A percentile compares a stretch with the other conserved stretches of the same genome.
Evolutionary conservation across 768 basidiomycete genomes (phyloP).

Genomic region (Mycena rebaudengoi): DNA sequence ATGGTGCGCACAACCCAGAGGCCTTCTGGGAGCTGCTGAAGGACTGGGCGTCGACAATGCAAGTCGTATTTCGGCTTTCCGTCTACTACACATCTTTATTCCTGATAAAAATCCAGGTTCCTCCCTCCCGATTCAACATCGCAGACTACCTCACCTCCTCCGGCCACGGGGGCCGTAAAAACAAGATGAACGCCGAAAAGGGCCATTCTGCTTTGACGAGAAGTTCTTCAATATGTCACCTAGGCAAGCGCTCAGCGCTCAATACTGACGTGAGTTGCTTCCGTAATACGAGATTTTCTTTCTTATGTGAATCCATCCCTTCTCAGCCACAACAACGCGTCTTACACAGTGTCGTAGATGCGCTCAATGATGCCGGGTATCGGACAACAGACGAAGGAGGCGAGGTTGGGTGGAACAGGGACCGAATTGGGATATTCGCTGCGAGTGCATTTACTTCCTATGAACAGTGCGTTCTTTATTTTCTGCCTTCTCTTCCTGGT

Average conservation of each 20-base stretch:
- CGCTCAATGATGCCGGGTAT: constrained; percentile 12
- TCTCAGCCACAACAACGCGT: constrained; percentile 10
- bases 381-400: neutral
- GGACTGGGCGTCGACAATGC: constrained; percentile 63
- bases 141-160: no score
- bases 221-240: constrained; percentile 78
- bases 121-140: constrained; percentile 62
- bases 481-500: neutral
- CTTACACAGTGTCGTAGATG: constrained; percentile 9
- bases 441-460: constrained; percentile 4
- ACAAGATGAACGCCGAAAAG: constrained; percentile 56
- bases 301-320: neutral
- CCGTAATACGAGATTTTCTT: constrained; percentile 79
- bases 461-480: constrained; percentile 5
- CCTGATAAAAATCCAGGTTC: constrained; percentile 54
- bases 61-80: constrained; percentile 64
- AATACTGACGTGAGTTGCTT: constrained; percentile 72
- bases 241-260: constrained; percentile 70
- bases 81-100: constrained; percentile 9
- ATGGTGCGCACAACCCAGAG: constrained; percentile 57
- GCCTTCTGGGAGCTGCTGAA: constrained; percentile 69
- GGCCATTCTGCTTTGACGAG: constrained; percentile 79
- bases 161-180: constrained; percentile 39
- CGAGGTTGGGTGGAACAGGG: constrained; percentile 2
- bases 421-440: constrained; percentile 4